Percentiles rank a stretch among this genome's conserved stretches.
Conservation (phyloP, 495 filamentous ascomycete genomes). For the Trichocladium antarcticum region DNA sequence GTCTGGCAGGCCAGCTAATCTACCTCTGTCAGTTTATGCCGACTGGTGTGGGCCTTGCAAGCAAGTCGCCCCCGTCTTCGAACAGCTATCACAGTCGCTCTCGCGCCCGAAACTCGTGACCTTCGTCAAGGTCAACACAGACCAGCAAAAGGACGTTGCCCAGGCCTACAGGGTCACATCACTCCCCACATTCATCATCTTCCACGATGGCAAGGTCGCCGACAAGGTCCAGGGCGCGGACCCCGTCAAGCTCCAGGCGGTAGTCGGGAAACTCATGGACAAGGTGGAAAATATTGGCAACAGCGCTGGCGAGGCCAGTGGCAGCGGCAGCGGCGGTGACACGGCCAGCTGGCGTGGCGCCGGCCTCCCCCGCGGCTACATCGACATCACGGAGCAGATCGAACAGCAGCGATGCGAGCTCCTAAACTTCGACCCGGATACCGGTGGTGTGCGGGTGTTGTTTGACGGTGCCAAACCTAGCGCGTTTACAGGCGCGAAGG, state of each 20-base stretch:
- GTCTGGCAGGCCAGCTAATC: neutral
- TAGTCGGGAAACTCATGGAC: conserved; percentile 59
- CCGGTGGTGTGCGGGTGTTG: conserved; percentile 56
- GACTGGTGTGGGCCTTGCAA: conserved; percentile 83
- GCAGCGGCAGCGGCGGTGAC: conserved; percentile 32
- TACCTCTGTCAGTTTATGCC: conserved; percentile 77
- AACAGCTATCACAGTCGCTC: conserved; percentile 60
- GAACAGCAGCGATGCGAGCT: conserved; percentile 74
- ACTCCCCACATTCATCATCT: conserved; percentile 83
- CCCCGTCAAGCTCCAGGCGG: conserved; percentile 51
- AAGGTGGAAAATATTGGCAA: conserved; percentile 49
- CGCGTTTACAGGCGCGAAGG: conserved; percentile 53
- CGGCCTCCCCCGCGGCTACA: conserved; percentile 66
- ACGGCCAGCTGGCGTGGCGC: conserved; percentile 59
- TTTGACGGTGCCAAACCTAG: conserved; percentile 60
- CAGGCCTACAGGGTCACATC: conserved; percentile 58
- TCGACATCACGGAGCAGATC: conserved; percentile 69
- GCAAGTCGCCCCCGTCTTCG: conserved; percentile 71
- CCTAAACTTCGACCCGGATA: conserved; percentile 66
- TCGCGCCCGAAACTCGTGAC: conserved; percentile 62
- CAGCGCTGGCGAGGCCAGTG: conserved; percentile 34
- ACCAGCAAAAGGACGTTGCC: conserved; percentile 62
- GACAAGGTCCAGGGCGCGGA: conserved; percentile 67
- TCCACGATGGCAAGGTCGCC: conserved; percentile 56
- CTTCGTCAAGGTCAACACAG: conserved; percentile 80